Base-by-base conservation (phyloP, 495 filamentous ascomycete species). In the Penicillium pancosmium region DNA sequence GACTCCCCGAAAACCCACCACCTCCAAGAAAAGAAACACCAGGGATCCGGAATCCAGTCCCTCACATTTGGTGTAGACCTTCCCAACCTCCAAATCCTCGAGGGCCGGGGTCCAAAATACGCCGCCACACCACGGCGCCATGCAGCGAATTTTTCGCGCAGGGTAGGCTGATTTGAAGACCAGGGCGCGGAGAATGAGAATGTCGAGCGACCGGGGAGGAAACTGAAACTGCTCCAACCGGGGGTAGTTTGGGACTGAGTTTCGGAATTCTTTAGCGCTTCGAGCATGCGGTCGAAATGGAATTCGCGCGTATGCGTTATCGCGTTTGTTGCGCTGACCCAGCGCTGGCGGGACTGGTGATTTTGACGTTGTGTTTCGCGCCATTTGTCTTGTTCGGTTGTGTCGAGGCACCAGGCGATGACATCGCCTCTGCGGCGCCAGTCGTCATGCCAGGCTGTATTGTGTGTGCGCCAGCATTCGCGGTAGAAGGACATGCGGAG, bases 381-480 rank as follows among this genome's bases (percentile, higher is more conserved):
- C 75, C 75, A 76, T 18, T 62, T 44, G 27, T 69, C 63, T 53
- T 80, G 76, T 49, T 78, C 76, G 10, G 55, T 34, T 0, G 68
- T 52, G 49, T 75, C 70, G 33, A 81, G 74, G 67, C 88, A 90
- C 84, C 84, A 98, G 44, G 96, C 91, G 8, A 97, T 80, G 60
- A 98, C 82, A 70, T 91, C 88, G n/a, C 94, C 95, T 27, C 73
- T 73, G 61, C 95, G 82, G 64, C 94, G 83, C 81, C 82, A 87
- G 74, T 98, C 94, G 68, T 97, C 94, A 62, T 96, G 91, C 76
- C 88, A 91, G 59, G 86, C 80, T 2, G 84, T 89, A 74, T 97
- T 98, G 72, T 83, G 91, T 10, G 81, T 86, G 41, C 87, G 81
- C 88, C 86, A 86, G 68, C 88, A 90, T 69, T 86, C 83, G 23